These are phyloP conservation scores for Cinnamomum micranthum DNA, from an alignment of 164 flowering plant genomes.

Conservation along the genomic window DNA sequence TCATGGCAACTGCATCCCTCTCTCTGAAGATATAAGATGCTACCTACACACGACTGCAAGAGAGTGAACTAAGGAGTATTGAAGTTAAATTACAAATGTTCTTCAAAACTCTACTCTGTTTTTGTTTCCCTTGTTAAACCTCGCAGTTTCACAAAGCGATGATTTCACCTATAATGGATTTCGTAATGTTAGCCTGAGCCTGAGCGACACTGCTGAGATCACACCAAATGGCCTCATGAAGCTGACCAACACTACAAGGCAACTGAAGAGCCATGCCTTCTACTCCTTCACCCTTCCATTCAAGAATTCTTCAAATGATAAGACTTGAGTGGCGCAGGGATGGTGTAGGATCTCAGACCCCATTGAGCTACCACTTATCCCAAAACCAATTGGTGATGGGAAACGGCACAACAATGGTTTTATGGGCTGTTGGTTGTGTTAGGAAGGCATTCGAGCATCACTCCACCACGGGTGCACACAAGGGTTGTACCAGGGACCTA, in stretches of 20 bases:
- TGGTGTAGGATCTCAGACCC: not conserved
- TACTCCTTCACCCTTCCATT: not conserved
- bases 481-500: too few species aligned
- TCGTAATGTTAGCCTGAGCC: not conserved
- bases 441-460: too few species aligned
- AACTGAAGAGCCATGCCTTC: not conserved
- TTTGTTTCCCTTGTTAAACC: not conserved
- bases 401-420: too few species aligned
- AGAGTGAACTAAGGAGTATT: too few species aligned
- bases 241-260: conserved; percentile 3
- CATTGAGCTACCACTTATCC: too few species aligned
- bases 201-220: conserved; percentile 8
- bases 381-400: too few species aligned
- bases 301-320: not conserved
- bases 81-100: not conserved
- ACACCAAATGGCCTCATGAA: conserved; percentile 10
- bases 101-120: not conserved
- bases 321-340: conserved; percentile 11
- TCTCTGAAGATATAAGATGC: not conserved
- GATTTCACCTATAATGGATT: not conserved
- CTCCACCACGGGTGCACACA: too few species aligned
- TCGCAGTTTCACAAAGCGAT: not conserved
- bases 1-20: too few species aligned
- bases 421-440: too few species aligned
- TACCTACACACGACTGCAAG: too few species aligned